Evolutionary conservation across 2,329 filamentous ascomycete genomes (phyloP), one percentile per base, ranked within the genome.

Genomic region (Purpureocillium takamizusanense): DNA sequence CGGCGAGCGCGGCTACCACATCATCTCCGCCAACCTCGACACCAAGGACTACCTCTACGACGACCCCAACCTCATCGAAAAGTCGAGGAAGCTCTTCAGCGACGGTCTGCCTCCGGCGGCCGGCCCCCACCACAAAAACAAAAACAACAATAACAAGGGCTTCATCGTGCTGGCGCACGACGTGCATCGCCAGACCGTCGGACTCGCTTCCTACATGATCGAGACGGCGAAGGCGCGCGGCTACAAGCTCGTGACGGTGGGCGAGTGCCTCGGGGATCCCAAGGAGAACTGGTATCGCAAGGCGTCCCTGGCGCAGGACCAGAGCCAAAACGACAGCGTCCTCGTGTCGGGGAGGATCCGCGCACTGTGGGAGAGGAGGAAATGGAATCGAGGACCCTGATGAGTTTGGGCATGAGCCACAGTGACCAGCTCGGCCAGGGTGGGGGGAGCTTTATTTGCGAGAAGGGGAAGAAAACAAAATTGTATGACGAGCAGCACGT

Each of bases 41-140:
- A 80, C 76, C 13, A 71, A 77, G 44, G 76, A 80, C 55, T 79
- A 74, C 50, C 60, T 72, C 48, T 68, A 76, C 46, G 62, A 68
- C 40, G 59, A 58, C 8, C 63, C 72, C 2, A 55, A 66, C 31
- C 63, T 66, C 44, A 76, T 78, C 45, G 58, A 65, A 42, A 52
- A 59, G 21, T 67, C 65, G 39, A 65, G 74, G 45, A 49, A 57
- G 10, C 52, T 51, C 7, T 65, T 57, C 41, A 52, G 52, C n/a
- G 38, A 52, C 4, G 54, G 52, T 12, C 50, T 64, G 13, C 72
- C 67, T 25, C n/a, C n/a, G n/a, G n/a, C n/a, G n/a, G n/a, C n/a
- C n/a, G n/a, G n/a, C n/a, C n/a, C n/a, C n/a, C n/a, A n/a, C n/a
- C n/a, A n/a, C n/a, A n/a, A n/a, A n/a, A n/a, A n/a, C n/a, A n/a